Evolutionary conservation across 208 protist genomes (phyloP).

Genomic region (Trichomonas tenax): DNA sequence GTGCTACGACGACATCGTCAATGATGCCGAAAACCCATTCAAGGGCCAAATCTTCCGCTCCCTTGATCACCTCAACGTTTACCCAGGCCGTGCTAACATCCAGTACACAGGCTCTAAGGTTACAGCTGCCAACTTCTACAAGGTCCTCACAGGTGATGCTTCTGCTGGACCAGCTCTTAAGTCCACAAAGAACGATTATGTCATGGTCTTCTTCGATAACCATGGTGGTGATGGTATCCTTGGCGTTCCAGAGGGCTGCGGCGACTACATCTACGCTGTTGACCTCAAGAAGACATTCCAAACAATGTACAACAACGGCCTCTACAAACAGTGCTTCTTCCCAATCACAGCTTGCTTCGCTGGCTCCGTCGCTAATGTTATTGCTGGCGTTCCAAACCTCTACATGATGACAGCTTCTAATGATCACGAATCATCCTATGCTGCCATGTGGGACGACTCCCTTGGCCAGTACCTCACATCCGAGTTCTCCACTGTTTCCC

Average conservation of each 20-base stretch:
- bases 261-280: background rate
- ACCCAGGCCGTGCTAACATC: background rate
- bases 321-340: background rate
- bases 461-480: background rate
- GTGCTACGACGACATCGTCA: background rate
- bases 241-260: background rate
- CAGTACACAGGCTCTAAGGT: background rate
- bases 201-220: background rate
- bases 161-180: background rate
- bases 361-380: background rate
- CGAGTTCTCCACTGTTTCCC: background rate
- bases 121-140: background rate
- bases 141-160: background rate
- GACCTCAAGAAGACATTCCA: background rate
- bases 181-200: background rate
- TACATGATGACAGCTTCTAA: background rate
- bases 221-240: background rate
- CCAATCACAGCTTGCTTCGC: background rate
- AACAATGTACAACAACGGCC: too few species aligned
- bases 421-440: background rate
- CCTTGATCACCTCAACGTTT: background rate
- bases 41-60: background rate
- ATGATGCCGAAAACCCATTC: background rate
- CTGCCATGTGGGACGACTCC: background rate
- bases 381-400: background rate